phyloP scores from a whole-genome alignment of 2,329 filamentous ascomycete genomes.

The Colletotrichum magnum region DNA sequence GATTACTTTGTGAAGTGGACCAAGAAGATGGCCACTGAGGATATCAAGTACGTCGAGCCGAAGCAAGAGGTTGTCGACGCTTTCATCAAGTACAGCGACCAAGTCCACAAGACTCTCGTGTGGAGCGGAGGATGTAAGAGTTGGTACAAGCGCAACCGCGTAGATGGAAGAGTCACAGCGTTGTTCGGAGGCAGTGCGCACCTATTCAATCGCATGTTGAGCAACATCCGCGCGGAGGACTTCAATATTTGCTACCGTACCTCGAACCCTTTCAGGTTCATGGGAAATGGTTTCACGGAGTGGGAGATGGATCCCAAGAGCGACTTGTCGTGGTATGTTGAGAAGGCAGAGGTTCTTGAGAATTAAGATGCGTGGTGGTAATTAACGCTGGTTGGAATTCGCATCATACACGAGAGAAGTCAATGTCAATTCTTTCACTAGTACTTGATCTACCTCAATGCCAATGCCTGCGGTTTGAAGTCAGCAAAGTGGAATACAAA shows the following conservation, averaged over 20 bases:
- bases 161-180: constrained; percentile 60
- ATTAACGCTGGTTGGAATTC: no score
- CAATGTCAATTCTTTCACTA: no score
- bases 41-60: constrained; percentile 48
- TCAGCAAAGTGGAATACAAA: no score
- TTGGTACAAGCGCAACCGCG: constrained; percentile 63
- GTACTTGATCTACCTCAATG: no score
- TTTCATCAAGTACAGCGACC: constrained; percentile 56
- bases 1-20: constrained; percentile 45
- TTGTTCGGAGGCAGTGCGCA: constrained; percentile 59
- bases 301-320: constrained; percentile 53
- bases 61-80: constrained; percentile 53
- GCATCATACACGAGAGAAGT: no score
- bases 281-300: constrained; percentile 63
- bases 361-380: not conserved
- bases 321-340: constrained; percentile 48
- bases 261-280: constrained; percentile 60
- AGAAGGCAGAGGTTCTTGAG: constrained; percentile 31
- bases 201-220: constrained; percentile 52
- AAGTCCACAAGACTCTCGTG: constrained; percentile 58
- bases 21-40: constrained; percentile 45
- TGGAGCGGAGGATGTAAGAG: constrained; percentile 57
- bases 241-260: constrained; percentile 61
- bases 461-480: no score
- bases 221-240: constrained; percentile 60